Evolutionary conservation across 2,329 filamentous ascomycete species (phyloP), one percentile per base, ranked within the genome.

Genomic region (Mariannaea sp.): DNA sequence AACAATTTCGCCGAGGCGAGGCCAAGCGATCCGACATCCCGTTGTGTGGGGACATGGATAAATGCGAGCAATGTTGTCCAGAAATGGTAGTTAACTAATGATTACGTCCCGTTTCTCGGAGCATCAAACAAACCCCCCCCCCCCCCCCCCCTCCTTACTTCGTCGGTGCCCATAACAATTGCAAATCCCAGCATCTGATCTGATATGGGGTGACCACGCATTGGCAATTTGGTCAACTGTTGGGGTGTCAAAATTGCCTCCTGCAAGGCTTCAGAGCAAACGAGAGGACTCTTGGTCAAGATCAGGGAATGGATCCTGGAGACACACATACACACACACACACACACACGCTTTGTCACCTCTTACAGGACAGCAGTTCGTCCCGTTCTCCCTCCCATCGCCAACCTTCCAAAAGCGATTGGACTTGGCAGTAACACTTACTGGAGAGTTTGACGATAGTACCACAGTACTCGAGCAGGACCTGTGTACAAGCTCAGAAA

Each of bases 1-100:
- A 22, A n/a, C n/a, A 40, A 32, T 40, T 53, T 45, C 39, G 40
- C 20, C 26, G 30, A 35, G 35, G 40, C 33, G 40, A 45, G 36
- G 20, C 27, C 36, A 29, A 32, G n/a, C 36, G 35, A 40, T 54
- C 51, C 45, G 45, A 26, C 38, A 27, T 40, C 14, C 30, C 39
- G 16, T 33, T 16, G 29, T 16, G 26, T 22, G 39, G 27, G 29
- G 17, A 35, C 38, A 19, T 14, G 6, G 30, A 22, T n/a, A 14
- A 14, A 35, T 33, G 44, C 14, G 39, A 40, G 26, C 45, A 32
- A 40, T 40, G 17, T 30, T 17, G 9, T 33, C 29, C 16, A 10
- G n/a, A 12, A 36, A 24, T 13, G 27, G 32, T 44, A 10, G 41
- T 29, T 45, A 41, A 19, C 26, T 29, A 7, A 29, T 29, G 7